Conservation (phyloP, 2,329 filamentous ascomycete genomes). For the Alternaria incomplexa region DNA sequence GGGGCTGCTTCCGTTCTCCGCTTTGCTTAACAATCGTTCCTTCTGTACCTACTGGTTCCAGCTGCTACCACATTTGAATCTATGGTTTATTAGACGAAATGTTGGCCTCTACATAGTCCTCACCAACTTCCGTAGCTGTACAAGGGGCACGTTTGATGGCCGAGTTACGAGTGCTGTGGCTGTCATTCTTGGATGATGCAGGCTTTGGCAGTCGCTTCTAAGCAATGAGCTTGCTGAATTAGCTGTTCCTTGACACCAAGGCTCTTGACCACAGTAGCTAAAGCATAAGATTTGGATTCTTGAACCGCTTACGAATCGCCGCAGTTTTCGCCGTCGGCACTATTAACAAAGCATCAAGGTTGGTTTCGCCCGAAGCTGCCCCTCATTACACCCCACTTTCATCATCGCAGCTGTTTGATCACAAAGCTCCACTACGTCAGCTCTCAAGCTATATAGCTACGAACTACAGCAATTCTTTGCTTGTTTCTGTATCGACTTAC, state of each 20-base stretch:
- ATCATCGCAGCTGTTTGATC: not conserved
- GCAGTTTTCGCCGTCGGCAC: conserved; percentile 8
- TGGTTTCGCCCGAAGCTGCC: conserved; percentile 28
- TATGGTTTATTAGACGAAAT: not conserved
- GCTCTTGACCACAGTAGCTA: not conserved
- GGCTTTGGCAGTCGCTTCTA: not conserved
- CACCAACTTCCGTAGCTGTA: too few relatives aligned
- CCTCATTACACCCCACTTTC: conserved; percentile 30
- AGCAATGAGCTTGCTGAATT: not conserved
- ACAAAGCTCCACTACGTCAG: not conserved
- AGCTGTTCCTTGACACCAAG: not conserved
- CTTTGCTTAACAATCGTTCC: not conserved
- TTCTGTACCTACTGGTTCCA: not conserved
- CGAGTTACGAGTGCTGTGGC: not conserved
- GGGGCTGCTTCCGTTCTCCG: not conserved
- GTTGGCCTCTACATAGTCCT: too few relatives aligned
- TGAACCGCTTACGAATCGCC: not conserved
- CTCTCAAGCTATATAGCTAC: not conserved
- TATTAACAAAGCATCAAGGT: conserved; percentile 33
- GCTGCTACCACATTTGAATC: not conserved
- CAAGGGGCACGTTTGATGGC: not conserved
- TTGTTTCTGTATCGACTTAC: not conserved
- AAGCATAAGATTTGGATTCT: not conserved
- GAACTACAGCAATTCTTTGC: not conserved
- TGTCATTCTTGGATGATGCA: not conserved